Conservation (phyloP, 2,329 filamentous ascomycete genomes). For the Fonsecaea multimorphosa region DNA sequence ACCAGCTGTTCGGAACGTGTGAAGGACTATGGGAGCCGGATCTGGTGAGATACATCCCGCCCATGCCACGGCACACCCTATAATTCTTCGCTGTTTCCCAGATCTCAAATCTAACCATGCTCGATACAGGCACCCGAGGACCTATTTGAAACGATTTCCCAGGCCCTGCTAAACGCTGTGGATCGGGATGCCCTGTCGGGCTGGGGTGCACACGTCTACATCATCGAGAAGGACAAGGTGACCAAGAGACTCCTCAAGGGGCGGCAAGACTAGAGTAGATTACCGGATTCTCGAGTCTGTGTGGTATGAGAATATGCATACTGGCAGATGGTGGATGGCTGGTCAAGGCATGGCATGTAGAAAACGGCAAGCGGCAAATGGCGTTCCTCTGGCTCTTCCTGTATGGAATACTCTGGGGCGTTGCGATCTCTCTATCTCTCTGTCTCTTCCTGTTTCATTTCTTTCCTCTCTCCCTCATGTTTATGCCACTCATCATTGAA, state of each 20-base stretch:
- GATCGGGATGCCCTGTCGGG: constrained; percentile 96
- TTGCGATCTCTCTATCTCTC: not conserved
- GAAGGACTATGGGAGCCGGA: constrained; percentile 98
- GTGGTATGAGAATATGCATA: constrained; percentile 24
- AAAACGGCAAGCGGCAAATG: not conserved
- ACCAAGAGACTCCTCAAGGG: constrained; percentile 98
- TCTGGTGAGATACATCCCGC: constrained; percentile 67
- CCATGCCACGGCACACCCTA: not conserved
- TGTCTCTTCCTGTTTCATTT: not conserved
- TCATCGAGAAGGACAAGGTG: constrained; percentile 99
- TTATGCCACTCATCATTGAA: not conserved
- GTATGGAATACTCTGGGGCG: constrained; percentile 1
- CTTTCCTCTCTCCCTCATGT: not conserved
- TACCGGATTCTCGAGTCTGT: constrained; percentile 8
- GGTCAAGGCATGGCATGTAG: not conserved
- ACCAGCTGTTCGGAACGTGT: constrained; percentile 98
- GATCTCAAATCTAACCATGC: constrained; percentile 12
- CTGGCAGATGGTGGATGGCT: not conserved
- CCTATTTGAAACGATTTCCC: constrained; percentile 97
- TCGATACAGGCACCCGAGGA: constrained; percentile 77
- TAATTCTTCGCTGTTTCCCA: not conserved
- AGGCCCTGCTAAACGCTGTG: constrained; percentile 91
- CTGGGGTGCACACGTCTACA: constrained; percentile 98
- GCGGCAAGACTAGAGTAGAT: constrained; percentile 75
- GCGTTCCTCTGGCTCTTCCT: not conserved